Evolutionary conservation across 2,329 filamentous ascomycete genomes (phyloP), one percentile per base, ranked within the genome.

Genomic region (Fusarium miscanthi): DNA sequence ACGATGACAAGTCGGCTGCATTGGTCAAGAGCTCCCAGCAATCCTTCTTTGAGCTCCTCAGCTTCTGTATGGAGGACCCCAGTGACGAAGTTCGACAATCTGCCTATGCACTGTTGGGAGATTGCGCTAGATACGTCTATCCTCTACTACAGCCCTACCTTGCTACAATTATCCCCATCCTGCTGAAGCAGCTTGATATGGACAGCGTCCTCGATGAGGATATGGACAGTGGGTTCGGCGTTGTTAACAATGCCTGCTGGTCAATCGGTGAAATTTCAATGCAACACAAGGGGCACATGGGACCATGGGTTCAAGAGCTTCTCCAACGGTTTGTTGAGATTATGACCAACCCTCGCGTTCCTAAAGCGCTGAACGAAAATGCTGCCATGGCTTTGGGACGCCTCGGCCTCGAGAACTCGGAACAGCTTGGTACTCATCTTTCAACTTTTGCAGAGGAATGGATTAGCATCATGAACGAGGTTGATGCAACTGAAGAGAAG

Each of bases 201-300:
- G 92, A 94, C 69, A 87, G 87, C 61, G 88, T 94, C 56, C 83
- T 90, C 23, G 92, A 95, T 68, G 94, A 97, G 75, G 93, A 94
- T 68, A 90, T 94, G 51, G 94, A 97, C 72, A 92, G 90, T 23
- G 92, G 91, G 19, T 98, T 97, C 81, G 94, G 94, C 67, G 95
- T 98, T 35, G 91, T 98, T 66, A 99, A 98, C 87, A 99, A 99
- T 80, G 95, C 96, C 27, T 98, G 95, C 84, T 99, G 96, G 96
- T 97, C 95, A 11, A 91, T 91, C 30, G 96, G 96, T 45, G 96
- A 99, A 84, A 96, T 98, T 69, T 90, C 94, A 21, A 91, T 97
- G 81, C 91, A 94, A 69, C 88, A 93, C 79, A 89, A 91, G 74
- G 90, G 91, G 69, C 90, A 88, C 59, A 93, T 98, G 89, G 87